phyloP scores from a whole-genome alignment of 768 basidiomycete genomes.

The Lentinus tigrinus region DNA sequence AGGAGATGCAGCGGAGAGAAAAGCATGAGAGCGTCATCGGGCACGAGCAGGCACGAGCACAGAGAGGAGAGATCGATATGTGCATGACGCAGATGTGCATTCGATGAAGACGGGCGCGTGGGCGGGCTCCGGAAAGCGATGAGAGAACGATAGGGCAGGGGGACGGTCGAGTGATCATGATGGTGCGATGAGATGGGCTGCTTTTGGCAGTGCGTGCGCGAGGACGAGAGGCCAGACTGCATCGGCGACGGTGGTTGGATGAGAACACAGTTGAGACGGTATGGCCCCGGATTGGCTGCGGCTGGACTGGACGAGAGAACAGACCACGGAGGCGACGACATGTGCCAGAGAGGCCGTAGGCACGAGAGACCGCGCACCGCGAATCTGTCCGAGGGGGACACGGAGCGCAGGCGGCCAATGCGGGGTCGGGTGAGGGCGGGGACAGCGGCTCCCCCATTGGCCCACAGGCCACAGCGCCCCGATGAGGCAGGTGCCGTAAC shows the following conservation, averaged over 20 bases:
- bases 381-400: constrained; percentile 1
- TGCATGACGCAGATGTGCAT: not conserved
- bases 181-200: constrained; percentile 10
- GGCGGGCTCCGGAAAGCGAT: constrained; percentile 2
- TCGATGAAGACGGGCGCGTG: not conserved
- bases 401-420: constrained; percentile 6
- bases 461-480: not conserved
- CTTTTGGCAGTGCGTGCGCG: not conserved
- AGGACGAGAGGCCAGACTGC: not conserved
- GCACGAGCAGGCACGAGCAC: not conserved
- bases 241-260: not conserved
- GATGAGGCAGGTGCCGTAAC: constrained; percentile 14
- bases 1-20: not conserved
- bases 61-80: not conserved
- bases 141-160: constrained; percentile 9
- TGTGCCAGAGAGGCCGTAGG: not conserved
- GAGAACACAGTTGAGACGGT: not conserved
- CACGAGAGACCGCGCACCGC: not conserved
- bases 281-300: constrained; percentile 5
- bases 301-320: not conserved
- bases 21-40: too few relatives aligned
- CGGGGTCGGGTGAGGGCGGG: constrained; percentile 9
- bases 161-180: constrained; percentile 3
- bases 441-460: constrained; percentile 2
- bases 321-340: not conserved